Percentiles rank a stretch among this genome's conserved stretches.
Evolutionary conservation across 2,329 filamentous ascomycete species (phyloP).

Genomic region (Raffaelea ambrosiae): DNA sequence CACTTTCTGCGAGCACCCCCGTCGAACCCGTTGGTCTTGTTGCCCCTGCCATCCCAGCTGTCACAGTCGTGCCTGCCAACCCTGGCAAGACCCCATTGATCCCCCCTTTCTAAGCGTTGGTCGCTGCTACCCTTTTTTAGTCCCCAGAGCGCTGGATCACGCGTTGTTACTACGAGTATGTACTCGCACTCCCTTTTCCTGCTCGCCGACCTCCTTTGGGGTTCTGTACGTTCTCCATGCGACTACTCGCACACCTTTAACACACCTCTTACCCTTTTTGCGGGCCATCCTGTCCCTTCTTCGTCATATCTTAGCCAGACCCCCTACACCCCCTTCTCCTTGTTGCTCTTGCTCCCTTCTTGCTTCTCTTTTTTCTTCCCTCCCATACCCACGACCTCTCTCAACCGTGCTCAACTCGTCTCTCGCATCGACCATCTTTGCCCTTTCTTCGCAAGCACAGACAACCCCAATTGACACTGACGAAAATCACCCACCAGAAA

Average conservation of each 20-base stretch:
- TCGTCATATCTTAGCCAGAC: too few species aligned
- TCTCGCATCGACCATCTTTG: not conserved
- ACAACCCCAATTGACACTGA: too few species aligned
- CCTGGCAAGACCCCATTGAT: not conserved
- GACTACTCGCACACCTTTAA: too few species aligned
- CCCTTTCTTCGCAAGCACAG: too few species aligned
- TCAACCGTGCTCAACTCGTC: not conserved
- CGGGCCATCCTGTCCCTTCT: too few species aligned
- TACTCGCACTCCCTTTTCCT: not conserved
- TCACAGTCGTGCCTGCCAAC: too few species aligned
- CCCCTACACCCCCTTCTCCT: not conserved
- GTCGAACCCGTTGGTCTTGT: too few species aligned
- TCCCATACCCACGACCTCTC: not conserved
- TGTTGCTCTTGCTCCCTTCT: not conserved
- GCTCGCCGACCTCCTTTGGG: too few species aligned
- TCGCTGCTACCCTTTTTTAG: not conserved
- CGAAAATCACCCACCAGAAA: too few species aligned
- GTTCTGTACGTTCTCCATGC: too few species aligned
- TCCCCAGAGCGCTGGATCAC: not conserved
- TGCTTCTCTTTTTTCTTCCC: not conserved
- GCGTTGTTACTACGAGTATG: not conserved
- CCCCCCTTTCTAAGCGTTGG: not conserved
- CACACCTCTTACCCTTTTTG: not conserved
- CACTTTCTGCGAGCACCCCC: too few species aligned
- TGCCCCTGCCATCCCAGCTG: too few species aligned